Evolutionary conservation across 2,329 filamentous ascomycete genomes (phyloP).

Genomic region (Ophiostoma perfectum): DNA sequence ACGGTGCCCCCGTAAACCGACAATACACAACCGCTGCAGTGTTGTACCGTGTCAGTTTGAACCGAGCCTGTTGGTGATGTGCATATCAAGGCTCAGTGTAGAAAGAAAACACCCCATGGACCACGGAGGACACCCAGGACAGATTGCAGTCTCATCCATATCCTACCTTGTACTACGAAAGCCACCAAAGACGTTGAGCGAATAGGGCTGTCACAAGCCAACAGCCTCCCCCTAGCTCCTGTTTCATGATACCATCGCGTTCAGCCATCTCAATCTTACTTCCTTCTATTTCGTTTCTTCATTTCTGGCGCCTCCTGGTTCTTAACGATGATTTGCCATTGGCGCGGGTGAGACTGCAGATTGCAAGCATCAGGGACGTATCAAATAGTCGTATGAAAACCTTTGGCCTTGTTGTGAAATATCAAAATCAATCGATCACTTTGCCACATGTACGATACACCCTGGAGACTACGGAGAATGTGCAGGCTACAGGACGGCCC

Average conservation of each 20-base stretch:
- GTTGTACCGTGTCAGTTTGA: slow-evolving; percentile 8
- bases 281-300: not conserved
- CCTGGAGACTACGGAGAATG: not conserved
- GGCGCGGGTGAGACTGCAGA: no score
- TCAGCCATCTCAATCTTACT: not conserved
- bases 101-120: not conserved
- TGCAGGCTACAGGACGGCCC: slow-evolving; percentile 13
- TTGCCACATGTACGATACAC: not conserved
- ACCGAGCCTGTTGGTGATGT: slow-evolving; percentile 6
- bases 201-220: slow-evolving; percentile 9
- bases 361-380: no score
- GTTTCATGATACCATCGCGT: slow-evolving; percentile 15
- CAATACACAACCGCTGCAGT: slow-evolving; percentile 10
- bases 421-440: slow-evolving; percentile 2
- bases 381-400: no score
- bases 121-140: not conserved
- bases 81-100: not conserved
- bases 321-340: no score
- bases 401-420: not conserved
- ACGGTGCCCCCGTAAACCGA: not conserved
- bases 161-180: not conserved
- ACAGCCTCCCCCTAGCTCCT: slow-evolving; percentile 7
- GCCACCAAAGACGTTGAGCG: slow-evolving; percentile 10
- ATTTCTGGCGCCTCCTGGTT: no score
- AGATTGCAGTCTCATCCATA: not conserved